Base-by-base conservation (phyloP, 2,329 filamentous ascomycete genomes). In the Ceratocystis papillata region DNA sequence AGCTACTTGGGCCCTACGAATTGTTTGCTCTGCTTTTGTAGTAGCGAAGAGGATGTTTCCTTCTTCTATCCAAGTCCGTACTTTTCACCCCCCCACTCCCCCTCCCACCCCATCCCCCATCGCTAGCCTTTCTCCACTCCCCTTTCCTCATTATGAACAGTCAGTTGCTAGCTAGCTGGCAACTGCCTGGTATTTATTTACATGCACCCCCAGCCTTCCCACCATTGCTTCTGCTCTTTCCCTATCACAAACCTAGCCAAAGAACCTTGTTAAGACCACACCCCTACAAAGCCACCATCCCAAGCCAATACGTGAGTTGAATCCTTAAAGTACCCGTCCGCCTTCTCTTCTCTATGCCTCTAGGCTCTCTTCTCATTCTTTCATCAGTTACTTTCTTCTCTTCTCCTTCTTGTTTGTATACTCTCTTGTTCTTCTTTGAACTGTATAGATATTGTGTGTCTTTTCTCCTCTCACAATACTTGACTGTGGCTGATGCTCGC, bases 271-370 rank as follows among this genome's bases (percentile, higher is more conserved):
- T 57, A 57, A 33, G 53, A 12, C 25, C 53, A 57, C 53, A 57
- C 53, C 22, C 53, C 53, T 28, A 57, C 10, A 57, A 57, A 41
- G 37, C 37, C 37, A 41, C 37, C 37, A 41, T 41, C 37, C 46
- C 46, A n/a, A 20, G 46, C 53, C 53, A 57, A 57, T 33, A 57
- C 25, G 25, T 30, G 33, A 8, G 20, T n/a, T 22, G 45, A 15
- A 48, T 46, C 62, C 53, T 57, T 57, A 57, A 41, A 57, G 53
- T 57, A 57, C 25, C 53, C 53, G 53, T 33, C 53, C 53, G 25
- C 22, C 53, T 41, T 57, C 53, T 28, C 53, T 57, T 22, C 59
- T 41, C 37, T 41, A 41, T 41, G 10, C 12, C 59, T 41, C n/a
- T 17, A 22, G 22, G 5, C 44, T 62, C 59, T 62, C 15, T 37